Evolutionary conservation across 768 basidiomycete species (phyloP).

Genomic region (Tulasnella sp.): DNA sequence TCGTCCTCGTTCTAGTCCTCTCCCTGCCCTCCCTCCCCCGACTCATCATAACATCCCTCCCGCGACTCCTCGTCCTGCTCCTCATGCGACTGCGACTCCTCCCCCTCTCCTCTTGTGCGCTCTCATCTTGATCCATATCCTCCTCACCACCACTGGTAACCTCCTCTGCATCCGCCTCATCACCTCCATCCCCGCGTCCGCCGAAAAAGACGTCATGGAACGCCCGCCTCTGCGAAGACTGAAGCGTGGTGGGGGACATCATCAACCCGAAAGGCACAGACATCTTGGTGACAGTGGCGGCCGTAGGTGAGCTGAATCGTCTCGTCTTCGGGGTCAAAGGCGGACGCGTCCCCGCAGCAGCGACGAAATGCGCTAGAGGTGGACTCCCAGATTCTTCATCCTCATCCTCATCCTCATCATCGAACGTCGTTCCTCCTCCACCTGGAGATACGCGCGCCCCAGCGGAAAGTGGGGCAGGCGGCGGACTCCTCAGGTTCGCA

Average conservation of each 20-base stretch:
- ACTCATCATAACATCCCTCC: background rate
- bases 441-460: background rate
- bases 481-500: background rate
- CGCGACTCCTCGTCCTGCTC: background rate
- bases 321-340: background rate
- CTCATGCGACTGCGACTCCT: constrained; percentile 7
- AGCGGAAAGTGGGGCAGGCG: background rate
- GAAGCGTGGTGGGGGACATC: background rate
- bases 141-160: too few relatives aligned
- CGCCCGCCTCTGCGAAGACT: background rate
- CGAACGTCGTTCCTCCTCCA: background rate
- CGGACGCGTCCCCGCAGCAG: too few relatives aligned
- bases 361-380: too few relatives aligned
- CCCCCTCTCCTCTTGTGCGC: constrained; percentile 1
- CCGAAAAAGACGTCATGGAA: background rate
- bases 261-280: background rate
- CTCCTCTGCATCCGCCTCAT: background rate
- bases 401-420: background rate
- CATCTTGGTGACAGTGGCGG: background rate
- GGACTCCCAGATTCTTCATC: too few relatives aligned
- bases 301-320: constrained; percentile 6
- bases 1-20: too few relatives aligned
- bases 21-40: background rate
- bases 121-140: background rate
- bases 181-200: background rate